phyloP scores from a whole-genome alignment of 331 rosid genomes.

The Phaseolus coccineus region DNA sequence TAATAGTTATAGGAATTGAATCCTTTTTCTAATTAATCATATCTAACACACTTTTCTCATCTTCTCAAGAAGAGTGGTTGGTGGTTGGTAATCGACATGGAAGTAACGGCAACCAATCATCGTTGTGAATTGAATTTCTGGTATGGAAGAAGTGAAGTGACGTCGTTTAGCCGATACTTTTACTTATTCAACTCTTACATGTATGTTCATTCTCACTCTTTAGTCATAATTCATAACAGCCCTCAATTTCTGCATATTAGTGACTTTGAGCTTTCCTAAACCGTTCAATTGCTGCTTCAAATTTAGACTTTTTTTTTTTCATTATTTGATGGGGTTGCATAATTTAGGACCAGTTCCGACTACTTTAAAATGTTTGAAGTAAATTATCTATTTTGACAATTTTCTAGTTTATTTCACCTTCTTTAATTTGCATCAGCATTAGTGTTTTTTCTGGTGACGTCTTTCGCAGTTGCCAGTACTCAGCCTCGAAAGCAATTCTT shows the following conservation, averaged over 20 bases:
- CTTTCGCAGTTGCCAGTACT: conserved; percentile 32
- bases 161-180: not conserved
- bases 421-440: conserved; percentile 19
- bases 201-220: not conserved
- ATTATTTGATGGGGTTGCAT: not conserved
- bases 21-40: not conserved
- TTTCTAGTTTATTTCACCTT: not conserved
- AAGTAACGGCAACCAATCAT: not conserved
- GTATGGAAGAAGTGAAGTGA: not conserved
- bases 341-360: conserved; percentile 19
- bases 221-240: not conserved
- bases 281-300: not conserved
- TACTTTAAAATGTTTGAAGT: not conserved
- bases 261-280: not conserved
- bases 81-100: conserved; percentile 9
- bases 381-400: conserved; percentile 12
- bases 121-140: not conserved
- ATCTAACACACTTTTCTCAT: not conserved
- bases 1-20: not conserved
- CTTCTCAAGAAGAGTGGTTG: conserved; percentile 42
- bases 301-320: not conserved
- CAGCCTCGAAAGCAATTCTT: conserved; percentile 45
- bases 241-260: not conserved
- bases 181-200: not conserved
- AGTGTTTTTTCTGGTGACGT: not conserved